phyloP scores from a whole-genome alignment of 2,329 filamentous ascomycete genomes.

The Arthrobotrys conoides region DNA sequence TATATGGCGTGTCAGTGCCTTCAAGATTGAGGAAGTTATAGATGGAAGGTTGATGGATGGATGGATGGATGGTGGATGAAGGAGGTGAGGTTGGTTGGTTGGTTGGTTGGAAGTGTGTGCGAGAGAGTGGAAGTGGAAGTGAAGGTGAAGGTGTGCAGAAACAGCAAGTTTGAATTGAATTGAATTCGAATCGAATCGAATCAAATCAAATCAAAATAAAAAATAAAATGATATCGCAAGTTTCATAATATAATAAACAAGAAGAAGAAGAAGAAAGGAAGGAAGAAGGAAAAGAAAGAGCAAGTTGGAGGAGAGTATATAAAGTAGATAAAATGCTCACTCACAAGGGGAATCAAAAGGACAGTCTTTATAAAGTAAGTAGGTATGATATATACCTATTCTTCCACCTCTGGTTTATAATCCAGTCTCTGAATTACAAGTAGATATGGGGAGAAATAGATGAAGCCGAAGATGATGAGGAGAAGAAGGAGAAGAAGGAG shows the following conservation, averaged over 20 bases:
- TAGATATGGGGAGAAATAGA: not conserved
- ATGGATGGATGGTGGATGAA: not conserved
- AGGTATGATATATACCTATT: too few relatives aligned
- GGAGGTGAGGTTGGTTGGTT: not conserved
- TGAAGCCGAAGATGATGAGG: not conserved
- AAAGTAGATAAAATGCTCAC: too few relatives aligned
- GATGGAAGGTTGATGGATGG: not conserved
- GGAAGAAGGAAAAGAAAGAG: too few relatives aligned
- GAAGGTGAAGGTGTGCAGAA: constrained; percentile 1
- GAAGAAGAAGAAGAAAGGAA: too few relatives aligned
- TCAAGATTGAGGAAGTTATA: not conserved
- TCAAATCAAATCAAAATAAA: not conserved
- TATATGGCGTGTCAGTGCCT: constrained; percentile 12
- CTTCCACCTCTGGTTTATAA: too few relatives aligned
- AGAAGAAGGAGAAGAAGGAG: constrained; percentile 20
- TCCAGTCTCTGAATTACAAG: not conserved
- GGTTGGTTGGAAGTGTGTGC: not conserved
- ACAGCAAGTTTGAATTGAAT: constrained; percentile 10
- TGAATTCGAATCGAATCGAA: too few relatives aligned
- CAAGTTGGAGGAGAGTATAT: too few relatives aligned
- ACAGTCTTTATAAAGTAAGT: too few relatives aligned
- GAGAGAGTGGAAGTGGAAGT: not conserved
- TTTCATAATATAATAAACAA: too few relatives aligned
- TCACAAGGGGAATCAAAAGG: too few relatives aligned
- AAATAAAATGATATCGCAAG: too few relatives aligned